These are phyloP conservation scores for Entomortierella parvispora DNA, from an alignment of 192 early-diverging fungal genomes.

Conservation along the genomic window DNA sequence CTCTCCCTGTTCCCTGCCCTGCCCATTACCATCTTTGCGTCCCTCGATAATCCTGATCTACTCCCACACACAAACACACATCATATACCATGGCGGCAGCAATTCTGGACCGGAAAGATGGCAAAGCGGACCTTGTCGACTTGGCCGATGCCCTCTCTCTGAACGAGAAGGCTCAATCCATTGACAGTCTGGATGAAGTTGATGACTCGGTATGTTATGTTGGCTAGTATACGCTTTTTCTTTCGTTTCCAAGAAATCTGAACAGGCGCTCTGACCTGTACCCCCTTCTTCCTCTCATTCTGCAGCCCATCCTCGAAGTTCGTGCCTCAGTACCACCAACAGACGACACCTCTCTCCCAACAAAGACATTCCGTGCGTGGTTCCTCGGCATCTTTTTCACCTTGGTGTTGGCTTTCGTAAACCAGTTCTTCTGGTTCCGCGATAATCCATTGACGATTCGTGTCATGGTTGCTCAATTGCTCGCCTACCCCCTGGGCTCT, in stretches of 20 bases:
- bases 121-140: constrained; percentile 12
- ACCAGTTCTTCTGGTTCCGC: constrained; percentile 90
- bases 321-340: constrained; percentile 74
- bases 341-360: constrained; percentile 72
- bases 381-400: constrained; percentile 78
- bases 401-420: constrained; percentile 70
- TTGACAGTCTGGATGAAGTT: constrained; percentile 26
- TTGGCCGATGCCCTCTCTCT: constrained; percentile 13
- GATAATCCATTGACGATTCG: constrained; percentile 79
- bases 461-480: constrained; percentile 76
- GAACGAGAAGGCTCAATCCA: constrained; percentile 25
- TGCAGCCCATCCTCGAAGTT: constrained; percentile 76
- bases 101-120: constrained; percentile 30
- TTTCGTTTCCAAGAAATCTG: neutral
- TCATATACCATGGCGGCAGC: constrained; percentile 23
- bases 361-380: constrained; percentile 79
- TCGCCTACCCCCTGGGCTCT: constrained; percentile 79
- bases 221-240: neutral
- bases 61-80: neutral
- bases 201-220: constrained; percentile 55
- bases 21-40: too few species aligned
- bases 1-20: too few species aligned
- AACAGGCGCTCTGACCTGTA: too few species aligned
- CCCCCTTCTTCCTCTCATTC: constrained; percentile 5
- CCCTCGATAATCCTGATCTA: too few species aligned